These are phyloP conservation scores for Paracamarosporium sp. DNA, from an alignment of 2,329 filamentous ascomycete genomes.

Conservation along the genomic window DNA sequence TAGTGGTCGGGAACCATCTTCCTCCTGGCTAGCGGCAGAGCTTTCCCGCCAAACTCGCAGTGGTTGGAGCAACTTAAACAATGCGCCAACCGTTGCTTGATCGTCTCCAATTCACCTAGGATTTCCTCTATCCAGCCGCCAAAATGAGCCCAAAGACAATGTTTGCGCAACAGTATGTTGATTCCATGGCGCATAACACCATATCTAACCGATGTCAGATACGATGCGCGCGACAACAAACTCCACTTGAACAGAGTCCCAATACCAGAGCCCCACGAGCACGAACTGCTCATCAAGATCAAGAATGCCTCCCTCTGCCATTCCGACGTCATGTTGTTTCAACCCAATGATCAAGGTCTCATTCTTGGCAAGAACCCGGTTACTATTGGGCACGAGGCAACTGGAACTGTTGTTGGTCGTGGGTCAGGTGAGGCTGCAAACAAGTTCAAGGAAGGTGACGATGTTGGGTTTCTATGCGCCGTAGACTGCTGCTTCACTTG, in stretches of 20 bases:
- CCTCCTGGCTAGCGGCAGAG: constrained; percentile 15
- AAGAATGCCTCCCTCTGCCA: constrained; percentile 50
- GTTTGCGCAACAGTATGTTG: constrained; percentile 34
- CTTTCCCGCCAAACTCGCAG: constrained; percentile 11
- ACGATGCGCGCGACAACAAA: constrained; percentile 42
- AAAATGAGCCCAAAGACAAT: constrained; percentile 32
- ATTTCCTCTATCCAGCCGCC: background rate
- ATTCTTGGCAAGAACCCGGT: constrained; percentile 38
- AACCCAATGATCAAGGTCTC: constrained; percentile 42
- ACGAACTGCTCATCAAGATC: constrained; percentile 51
- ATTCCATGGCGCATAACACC: background rate
- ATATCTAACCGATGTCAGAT: constrained; percentile 16
- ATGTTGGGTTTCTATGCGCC: constrained; percentile 42
- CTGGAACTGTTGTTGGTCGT: constrained; percentile 32
- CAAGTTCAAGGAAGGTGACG: constrained; percentile 38
- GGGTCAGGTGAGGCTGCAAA: constrained; percentile 31
- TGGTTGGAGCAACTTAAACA: background rate
- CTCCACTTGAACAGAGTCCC: constrained; percentile 53
- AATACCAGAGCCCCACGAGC: constrained; percentile 50
- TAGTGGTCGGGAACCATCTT: constrained; percentile 18
- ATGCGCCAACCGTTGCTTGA: background rate
- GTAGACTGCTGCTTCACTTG: constrained; percentile 44
- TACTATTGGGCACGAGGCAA: constrained; percentile 43
- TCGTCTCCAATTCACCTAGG: background rate
- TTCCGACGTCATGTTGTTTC: constrained; percentile 47